These are phyloP conservation scores for Beta corolliflora DNA, from an alignment of 179 eudicot genomes.

Conservation along the genomic window DNA sequence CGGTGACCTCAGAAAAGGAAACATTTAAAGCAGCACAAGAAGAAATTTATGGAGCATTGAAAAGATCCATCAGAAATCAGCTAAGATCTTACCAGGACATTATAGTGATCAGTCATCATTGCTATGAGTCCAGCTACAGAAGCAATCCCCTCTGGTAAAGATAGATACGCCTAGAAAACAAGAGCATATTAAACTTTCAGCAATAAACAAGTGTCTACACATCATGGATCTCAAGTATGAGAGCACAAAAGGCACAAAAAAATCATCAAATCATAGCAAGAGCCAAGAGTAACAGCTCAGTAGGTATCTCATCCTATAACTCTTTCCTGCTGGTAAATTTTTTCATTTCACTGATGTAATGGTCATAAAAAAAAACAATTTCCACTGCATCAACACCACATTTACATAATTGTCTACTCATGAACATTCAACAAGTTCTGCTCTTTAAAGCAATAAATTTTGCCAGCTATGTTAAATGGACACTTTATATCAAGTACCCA, in stretches of 20 bases:
- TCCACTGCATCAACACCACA: background rate
- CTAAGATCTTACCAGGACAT: constrained; percentile 62
- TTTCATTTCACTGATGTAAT: constrained; percentile 10
- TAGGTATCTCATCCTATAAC: background rate
- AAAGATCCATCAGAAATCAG: constrained; percentile 6
- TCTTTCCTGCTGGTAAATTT: background rate
- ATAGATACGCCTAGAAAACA: constrained; percentile 81
- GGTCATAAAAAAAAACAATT: background rate
- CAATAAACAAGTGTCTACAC: constrained; percentile 1
- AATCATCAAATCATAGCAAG: background rate
- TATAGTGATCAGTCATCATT: constrained; percentile 94
- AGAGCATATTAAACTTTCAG: constrained; percentile 10
- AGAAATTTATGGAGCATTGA: background rate
- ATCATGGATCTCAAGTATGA: background rate
- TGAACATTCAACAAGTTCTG: too few relatives aligned
- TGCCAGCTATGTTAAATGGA: too few relatives aligned
- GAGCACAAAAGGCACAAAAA: background rate
- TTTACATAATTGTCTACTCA: too few relatives aligned
- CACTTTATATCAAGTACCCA: too few relatives aligned
- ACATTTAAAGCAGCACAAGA: background rate
- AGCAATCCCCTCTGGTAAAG: constrained; percentile 94
- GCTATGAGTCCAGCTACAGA: constrained; percentile 93
- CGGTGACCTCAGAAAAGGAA: background rate
- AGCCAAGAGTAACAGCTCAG: background rate
- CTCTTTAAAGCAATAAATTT: too few relatives aligned